phyloP scores from a whole-genome alignment of 495 filamentous ascomycete genomes.

The Aspergillus hancockii region DNA sequence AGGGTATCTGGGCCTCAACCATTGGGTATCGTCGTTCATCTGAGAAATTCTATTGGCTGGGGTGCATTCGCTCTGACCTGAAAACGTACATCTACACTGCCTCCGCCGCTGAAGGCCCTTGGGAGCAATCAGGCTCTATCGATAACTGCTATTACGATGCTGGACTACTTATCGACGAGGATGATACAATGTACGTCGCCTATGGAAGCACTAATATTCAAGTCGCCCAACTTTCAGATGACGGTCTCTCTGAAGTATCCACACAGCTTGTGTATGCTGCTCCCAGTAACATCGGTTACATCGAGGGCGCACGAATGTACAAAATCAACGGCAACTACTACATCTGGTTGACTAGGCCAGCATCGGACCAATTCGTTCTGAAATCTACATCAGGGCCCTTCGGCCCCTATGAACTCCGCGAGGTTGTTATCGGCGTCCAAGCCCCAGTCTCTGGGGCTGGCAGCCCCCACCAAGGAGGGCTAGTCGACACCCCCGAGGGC shows the following conservation, averaged over 20 bases:
- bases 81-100: slow-evolving; percentile 55
- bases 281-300: slow-evolving; percentile 26
- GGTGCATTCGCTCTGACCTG: slow-evolving; percentile 47
- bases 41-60: slow-evolving; percentile 56
- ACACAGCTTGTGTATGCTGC: slow-evolving; percentile 44
- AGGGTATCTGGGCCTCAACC: slow-evolving; percentile 57
- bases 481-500: slow-evolving; percentile 52
- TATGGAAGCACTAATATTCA: slow-evolving; percentile 51
- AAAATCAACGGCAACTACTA: slow-evolving; percentile 56
- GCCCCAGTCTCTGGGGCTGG: slow-evolving; percentile 48
- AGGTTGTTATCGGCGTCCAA: slow-evolving; percentile 33
- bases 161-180: slow-evolving; percentile 55
- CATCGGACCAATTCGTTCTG: slow-evolving; percentile 47
- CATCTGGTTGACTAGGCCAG: slow-evolving; percentile 50
- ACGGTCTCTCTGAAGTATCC: slow-evolving; percentile 44
- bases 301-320: slow-evolving; percentile 61
- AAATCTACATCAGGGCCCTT: slow-evolving; percentile 41
- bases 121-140: slow-evolving; percentile 34
- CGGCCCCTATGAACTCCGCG: slow-evolving; percentile 46
- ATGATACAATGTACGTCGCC: slow-evolving; percentile 58
- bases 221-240: slow-evolving; percentile 51
- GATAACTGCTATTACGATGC: slow-evolving; percentile 59
- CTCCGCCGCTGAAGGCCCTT: slow-evolving; percentile 35
- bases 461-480: slow-evolving; percentile 54
- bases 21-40: slow-evolving; percentile 49